Base-by-base conservation (phyloP, 2,329 filamentous ascomycete species). In the Monosporascus cannonballus region DNA sequence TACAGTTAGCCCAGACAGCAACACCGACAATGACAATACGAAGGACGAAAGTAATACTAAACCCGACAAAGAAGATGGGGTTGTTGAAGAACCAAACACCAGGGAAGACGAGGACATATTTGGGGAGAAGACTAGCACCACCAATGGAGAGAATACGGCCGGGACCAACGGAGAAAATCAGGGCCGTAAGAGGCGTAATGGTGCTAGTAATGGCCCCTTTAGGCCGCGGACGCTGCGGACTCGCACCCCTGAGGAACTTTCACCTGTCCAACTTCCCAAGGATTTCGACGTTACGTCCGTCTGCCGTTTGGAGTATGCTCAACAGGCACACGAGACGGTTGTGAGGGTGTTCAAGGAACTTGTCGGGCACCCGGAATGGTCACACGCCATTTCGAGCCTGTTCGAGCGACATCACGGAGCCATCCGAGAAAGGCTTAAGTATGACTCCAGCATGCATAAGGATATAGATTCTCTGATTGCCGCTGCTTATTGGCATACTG, bases 251-350 rank as follows among this genome's bases (percentile, higher is more conserved):
- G 68, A 71, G 25, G 71, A 72, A 45, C 59, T 82, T 11, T 80
- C 80, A n/a, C 71, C 75, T 2, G 69, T 81, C 22, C 71, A 76
- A 48, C 69, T 88, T 15, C 83, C 85, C 1, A 67, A 73, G 52
- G 78, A 74, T 67, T 88, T 87, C 56, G 67, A 82, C 50, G 68
- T 76, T 39, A 66, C 71, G 20, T 79, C 79, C 51, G 74, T 87
- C 27, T 64, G 65, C 47, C 61, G 75, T 9, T 61, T 66, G 30
- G 66, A 73, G 34, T 67, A 72, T 56, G 51, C 50, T 51, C 51
- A 57, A 45, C 59, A 54, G 51, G 54, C 36, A 46, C 47, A 50
- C 41, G 47, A 18, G 22, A 52, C 38, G 20, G 50, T 14, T 34
- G 30, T 7, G 46, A 42, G 56, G 51, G 58, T 55, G 55, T 58